Base-by-base conservation (phyloP, 495 filamentous ascomycete genomes). In the Aspergillus incahuasiensis region DNA sequence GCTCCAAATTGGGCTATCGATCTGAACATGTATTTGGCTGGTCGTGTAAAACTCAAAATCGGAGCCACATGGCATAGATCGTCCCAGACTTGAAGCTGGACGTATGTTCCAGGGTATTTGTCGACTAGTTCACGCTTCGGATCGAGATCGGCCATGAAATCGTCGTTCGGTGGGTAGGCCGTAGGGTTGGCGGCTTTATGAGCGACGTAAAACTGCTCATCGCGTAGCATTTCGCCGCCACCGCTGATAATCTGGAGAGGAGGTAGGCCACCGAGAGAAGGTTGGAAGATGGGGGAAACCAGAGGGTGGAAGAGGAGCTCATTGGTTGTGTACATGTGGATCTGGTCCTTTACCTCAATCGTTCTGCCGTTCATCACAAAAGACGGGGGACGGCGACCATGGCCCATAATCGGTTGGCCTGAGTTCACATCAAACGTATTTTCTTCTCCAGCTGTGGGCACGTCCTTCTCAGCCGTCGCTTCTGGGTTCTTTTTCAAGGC, bases 1-100 rank as follows among this genome's bases (percentile, higher is more conserved):
- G 90, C 88, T 9, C 90, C 89, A 65, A 97, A 96, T 54, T 96
- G 91, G 1, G 92, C 88, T 21, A 97, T 84, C 7, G 86, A 85
- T 20, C 90, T 82, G 66, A 88, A 96, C 90, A 97, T 96, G 65
- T 87, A 89, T 63, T 96, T 97, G 9, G 92, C 92, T 1, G 92
- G 92, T n/a, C 84, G 77, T 0, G 92, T 96, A 63, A 92, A 97
- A 66, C 88, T 92, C 12, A 97, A 74, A 0, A 91, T 95, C 5
- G 91, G 89, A 2, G 86, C 88, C 12, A 96, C 92, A 65, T 97
- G 92, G 50, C 92, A 97, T 16, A 96, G 73, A 63, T 95, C 84
- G 28, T 97, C 92, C 90, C 92, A 97, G 6, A 97, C 87, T 68
- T 97, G 92, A n/a, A 97, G 75, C 67, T 95, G 91, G 8, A 97